Conservation (phyloP, 2,329 filamentous ascomycete genomes). For the Sarocladium kiliense region DNA sequence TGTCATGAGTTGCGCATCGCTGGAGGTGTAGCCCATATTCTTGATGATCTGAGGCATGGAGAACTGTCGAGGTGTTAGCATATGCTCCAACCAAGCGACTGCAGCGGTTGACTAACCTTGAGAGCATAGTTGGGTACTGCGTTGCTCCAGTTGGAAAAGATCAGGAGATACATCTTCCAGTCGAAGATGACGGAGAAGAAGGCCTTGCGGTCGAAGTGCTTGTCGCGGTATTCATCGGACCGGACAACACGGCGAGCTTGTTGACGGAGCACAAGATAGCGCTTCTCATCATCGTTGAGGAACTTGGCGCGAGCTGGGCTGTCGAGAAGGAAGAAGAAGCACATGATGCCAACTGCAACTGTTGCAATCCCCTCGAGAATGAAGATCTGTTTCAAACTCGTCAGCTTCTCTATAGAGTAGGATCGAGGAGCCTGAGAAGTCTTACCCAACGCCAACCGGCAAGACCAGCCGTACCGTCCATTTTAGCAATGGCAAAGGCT, state of each 20-base stretch:
- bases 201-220: constrained; percentile 25
- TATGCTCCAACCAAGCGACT: background rate
- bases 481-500: constrained; percentile 37
- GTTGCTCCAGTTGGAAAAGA: constrained; percentile 37
- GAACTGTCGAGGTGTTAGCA: constrained; percentile 13
- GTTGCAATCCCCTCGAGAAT: constrained; percentile 45
- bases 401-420: background rate
- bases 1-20: constrained; percentile 25
- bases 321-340: constrained; percentile 43
- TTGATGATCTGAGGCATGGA: constrained; percentile 33
- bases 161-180: constrained; percentile 40
- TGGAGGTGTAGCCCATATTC: constrained; percentile 33
- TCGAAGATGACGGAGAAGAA: constrained; percentile 37
- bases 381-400: constrained; percentile 32
- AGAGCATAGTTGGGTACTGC: constrained; percentile 28
- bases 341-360: constrained; percentile 29
- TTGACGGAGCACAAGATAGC: constrained; percentile 33
- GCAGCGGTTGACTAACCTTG: constrained; percentile 17
- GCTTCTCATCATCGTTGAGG: constrained; percentile 11
- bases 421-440: background rate
- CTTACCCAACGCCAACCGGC: constrained; percentile 39
- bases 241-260: constrained; percentile 21
- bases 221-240: constrained; percentile 19
- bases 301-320: constrained; percentile 20
- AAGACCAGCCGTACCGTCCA: constrained; percentile 38